phyloP scores from a whole-genome alignment of 2,329 filamentous ascomycete genomes.

The Sporothrix protearum region DNA sequence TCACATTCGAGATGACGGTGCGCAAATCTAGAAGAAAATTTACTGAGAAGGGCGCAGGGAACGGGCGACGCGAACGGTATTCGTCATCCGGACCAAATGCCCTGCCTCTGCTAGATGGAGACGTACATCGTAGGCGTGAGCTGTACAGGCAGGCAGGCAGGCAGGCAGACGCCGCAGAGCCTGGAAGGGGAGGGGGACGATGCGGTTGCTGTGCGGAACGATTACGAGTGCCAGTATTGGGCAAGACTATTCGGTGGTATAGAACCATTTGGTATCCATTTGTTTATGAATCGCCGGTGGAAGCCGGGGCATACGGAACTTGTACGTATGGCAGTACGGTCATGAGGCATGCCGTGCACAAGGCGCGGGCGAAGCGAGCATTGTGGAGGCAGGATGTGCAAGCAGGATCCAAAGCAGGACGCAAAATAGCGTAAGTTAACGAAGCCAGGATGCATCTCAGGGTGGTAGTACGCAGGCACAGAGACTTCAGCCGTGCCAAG shows the following conservation, averaged over 20 bases:
- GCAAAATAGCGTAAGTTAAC: no score
- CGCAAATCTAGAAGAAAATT: background rate
- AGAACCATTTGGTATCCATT: background rate
- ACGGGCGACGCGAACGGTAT: background rate
- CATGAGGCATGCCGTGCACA: background rate
- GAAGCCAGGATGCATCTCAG: no score
- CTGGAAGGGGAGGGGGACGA: background rate
- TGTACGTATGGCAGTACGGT: no score
- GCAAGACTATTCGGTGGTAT: background rate
- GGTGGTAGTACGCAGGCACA: background rate
- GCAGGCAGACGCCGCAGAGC: background rate
- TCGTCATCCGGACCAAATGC: background rate
- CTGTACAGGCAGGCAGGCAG: background rate
- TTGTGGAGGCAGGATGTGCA: no score
- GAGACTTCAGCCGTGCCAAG: background rate
- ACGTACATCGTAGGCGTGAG: background rate
- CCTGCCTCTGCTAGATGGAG: background rate
- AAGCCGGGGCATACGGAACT: background rate
- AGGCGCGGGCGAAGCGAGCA: background rate
- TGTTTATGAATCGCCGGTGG: conserved; percentile 8
- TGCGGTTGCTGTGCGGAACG: background rate
- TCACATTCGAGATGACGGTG: background rate
- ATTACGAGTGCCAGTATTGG: background rate
- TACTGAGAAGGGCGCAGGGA: background rate
- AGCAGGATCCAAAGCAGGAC: no score